Percentiles rank a stretch among this genome's conserved stretches.
phyloP scores from a whole-genome alignment of 148 eudicot species.

The Bassia scoparia region DNA sequence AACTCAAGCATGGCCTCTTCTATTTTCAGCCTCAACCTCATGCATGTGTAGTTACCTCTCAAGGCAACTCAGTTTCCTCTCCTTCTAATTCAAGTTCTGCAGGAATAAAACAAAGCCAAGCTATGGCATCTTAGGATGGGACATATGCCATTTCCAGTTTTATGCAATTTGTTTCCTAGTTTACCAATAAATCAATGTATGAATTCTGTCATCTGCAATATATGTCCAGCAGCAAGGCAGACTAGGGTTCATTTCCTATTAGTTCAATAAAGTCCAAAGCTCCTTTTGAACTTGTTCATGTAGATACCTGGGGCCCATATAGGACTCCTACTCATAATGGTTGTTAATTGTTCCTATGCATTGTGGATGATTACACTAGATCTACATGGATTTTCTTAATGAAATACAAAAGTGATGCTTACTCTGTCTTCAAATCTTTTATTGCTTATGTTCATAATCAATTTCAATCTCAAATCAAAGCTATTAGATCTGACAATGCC shows the following conservation, averaged over 20 bases:
- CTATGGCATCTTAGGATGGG: constrained; percentile 6
- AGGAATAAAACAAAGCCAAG: background rate
- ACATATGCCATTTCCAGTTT: background rate
- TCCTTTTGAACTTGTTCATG: background rate
- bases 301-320: constrained; percentile 26
- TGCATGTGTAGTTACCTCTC: too few relatives aligned
- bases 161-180: background rate
- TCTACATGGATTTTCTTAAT: constrained; percentile 15
- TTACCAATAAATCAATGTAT: background rate
- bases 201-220: background rate
- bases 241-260: background rate
- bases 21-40: too few relatives aligned
- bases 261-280: background rate
- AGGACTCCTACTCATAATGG: background rate
- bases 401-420: background rate
- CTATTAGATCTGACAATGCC: constrained; percentile 14
- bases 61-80: too few relatives aligned
- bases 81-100: too few relatives aligned
- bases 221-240: background rate
- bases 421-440: background rate
- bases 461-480: background rate
- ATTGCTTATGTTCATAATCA: background rate
- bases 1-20: background rate
- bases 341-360: background rate
- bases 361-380: constrained; percentile 20